Conservation (phyloP, 306 rosid species). For the Prunus mira region DNA sequence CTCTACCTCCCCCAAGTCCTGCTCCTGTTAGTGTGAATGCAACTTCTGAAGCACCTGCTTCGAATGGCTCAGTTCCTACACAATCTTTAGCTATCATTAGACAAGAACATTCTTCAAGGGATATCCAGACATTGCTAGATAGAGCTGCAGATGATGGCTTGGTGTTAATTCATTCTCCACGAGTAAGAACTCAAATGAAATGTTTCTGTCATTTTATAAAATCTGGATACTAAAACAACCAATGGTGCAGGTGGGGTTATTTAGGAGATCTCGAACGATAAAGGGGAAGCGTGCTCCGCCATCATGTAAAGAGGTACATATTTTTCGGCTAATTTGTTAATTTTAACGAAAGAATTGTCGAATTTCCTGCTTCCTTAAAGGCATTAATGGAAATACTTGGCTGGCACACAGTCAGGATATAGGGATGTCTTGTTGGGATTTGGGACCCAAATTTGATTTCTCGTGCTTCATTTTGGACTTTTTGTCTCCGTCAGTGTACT, state of each 20-base stretch:
- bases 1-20: conserved; percentile 38
- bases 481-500: background rate
- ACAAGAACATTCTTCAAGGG: conserved; percentile 37
- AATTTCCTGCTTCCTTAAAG: background rate
- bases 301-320: conserved; percentile 73
- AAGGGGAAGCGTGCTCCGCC: conserved; percentile 81
- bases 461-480: background rate
- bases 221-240: conserved; percentile 30
- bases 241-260: conserved; percentile 77
- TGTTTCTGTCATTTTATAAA: conserved; percentile 6
- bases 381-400: background rate
- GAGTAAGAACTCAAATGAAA: conserved; percentile 39
- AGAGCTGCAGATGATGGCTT: conserved; percentile 84
- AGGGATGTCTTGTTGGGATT: background rate
- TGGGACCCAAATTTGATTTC: background rate
- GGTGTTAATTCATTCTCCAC: conserved; percentile 70
- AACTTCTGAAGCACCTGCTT: conserved; percentile 34
- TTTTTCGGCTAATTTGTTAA: background rate
- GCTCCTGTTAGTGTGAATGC: conserved; percentile 36
- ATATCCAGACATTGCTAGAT: conserved; percentile 49
- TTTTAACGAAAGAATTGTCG: conserved; percentile 9
- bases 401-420: background rate
- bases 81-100: conserved; percentile 55
- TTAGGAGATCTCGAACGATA: conserved; percentile 76
- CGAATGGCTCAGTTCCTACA: conserved; percentile 48